A percentile compares a stretch with the other conserved stretches of the same genome.
These are phyloP conservation scores for Cyberlindnera mrakii DNA, from an alignment of 805 yeast genomes.

Conservation along the genomic window DNA sequence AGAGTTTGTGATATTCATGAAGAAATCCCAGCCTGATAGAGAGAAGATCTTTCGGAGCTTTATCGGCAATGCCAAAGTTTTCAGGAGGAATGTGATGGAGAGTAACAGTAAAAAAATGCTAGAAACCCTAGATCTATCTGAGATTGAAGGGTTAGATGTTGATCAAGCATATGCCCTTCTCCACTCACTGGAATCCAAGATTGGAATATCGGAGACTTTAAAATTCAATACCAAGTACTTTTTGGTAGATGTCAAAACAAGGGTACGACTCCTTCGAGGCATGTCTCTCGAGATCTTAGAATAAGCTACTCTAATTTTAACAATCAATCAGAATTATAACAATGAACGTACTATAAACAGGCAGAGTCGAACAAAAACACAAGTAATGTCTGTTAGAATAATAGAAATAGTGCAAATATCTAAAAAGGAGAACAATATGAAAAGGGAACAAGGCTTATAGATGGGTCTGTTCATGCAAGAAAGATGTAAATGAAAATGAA, in stretches of 20 bases:
- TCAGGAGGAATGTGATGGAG: constrained; percentile 10
- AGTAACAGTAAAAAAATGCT: neutral
- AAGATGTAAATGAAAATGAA: neutral
- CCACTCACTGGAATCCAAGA: constrained; percentile 1
- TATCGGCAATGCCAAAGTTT: constrained; percentile 13
- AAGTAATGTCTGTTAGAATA: too few relatives aligned
- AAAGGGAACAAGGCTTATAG: neutral
- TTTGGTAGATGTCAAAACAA: constrained; percentile 3
- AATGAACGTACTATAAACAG: too few relatives aligned
- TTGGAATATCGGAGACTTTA: constrained; percentile 3
- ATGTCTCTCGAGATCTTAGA: neutral
- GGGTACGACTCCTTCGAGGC: neutral
- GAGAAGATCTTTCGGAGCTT: constrained; percentile 14
- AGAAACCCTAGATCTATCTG: neutral
- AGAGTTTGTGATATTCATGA: constrained; percentile 23
- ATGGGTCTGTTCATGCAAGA: constrained; percentile 2
- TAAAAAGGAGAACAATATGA: neutral
- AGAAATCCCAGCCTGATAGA: constrained; percentile 14
- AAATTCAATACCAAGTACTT: constrained; percentile 7
- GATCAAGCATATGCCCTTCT: constrained; percentile 4
- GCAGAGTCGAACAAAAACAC: too few relatives aligned
- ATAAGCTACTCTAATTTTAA: too few relatives aligned
- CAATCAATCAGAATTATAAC: too few relatives aligned
- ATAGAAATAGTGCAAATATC: too few relatives aligned
- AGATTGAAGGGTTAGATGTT: constrained; percentile 2